Conservation (phyloP, 2,329 filamentous ascomycete species). For the Aaosphaeria arxii region DNA sequence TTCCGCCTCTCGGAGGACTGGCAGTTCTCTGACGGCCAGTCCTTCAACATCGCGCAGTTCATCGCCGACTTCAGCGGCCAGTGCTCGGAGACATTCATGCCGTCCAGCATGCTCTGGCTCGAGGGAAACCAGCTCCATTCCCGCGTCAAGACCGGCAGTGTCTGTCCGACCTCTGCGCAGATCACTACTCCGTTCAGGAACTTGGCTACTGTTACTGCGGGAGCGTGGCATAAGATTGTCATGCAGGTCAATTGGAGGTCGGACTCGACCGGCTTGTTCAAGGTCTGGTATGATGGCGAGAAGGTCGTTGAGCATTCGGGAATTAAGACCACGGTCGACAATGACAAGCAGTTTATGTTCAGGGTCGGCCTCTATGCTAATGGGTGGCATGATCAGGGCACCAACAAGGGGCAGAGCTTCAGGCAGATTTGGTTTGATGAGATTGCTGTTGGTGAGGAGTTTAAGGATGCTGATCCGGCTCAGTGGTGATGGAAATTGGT, state of each 20-base stretch:
- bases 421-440: constrained; percentile 17
- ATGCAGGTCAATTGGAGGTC: constrained; percentile 48
- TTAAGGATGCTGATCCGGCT: too few relatives aligned
- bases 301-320: constrained; percentile 43
- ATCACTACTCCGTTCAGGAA: not conserved
- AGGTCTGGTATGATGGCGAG: constrained; percentile 48
- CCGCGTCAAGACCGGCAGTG: constrained; percentile 35
- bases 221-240: constrained; percentile 47
- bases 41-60: constrained; percentile 52
- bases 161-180: constrained; percentile 4
- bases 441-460: constrained; percentile 8
- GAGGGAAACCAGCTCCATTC: constrained; percentile 43
- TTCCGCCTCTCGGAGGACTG: constrained; percentile 49
- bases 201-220: constrained; percentile 18
- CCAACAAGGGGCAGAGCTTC: constrained; percentile 3
- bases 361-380: constrained; percentile 51
- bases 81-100: constrained; percentile 50
- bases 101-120: constrained; percentile 49
- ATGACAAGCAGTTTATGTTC: constrained; percentile 43
- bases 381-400: constrained; percentile 44
- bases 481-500: too few relatives aligned
- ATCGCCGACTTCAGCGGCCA: constrained; percentile 47
- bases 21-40: constrained; percentile 45
- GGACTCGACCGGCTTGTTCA: constrained; percentile 44
- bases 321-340: constrained; percentile 48